phyloP scores from a whole-genome alignment of 179 eudicot genomes.

The Beta lomatogona region DNA sequence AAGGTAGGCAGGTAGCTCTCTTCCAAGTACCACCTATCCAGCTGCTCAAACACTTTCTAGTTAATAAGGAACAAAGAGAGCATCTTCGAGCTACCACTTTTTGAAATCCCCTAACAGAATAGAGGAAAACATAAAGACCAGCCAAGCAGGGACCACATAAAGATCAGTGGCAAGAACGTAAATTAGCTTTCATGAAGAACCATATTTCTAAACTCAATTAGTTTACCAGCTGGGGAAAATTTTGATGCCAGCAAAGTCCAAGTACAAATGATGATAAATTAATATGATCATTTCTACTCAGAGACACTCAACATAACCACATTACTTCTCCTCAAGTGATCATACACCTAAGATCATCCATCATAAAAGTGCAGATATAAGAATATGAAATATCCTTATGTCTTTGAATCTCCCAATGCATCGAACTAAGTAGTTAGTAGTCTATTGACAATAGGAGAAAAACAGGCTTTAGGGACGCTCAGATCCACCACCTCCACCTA shows the following conservation, averaged over 20 bases:
- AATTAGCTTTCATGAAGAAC: neutral
- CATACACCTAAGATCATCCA: neutral
- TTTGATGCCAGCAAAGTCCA: neutral
- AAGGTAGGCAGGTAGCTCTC: neutral
- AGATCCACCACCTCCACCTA: too few relatives aligned
- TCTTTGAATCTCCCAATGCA: too few relatives aligned
- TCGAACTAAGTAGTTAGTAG: too few relatives aligned
- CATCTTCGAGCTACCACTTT: neutral
- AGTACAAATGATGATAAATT: neutral
- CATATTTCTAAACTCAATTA: neutral
- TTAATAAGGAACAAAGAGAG: neutral
- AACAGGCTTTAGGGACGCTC: too few relatives aligned
- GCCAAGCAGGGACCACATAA: neutral
- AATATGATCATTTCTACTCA: neutral
- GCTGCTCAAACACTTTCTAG: neutral
- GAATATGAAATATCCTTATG: too few relatives aligned
- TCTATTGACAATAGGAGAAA: too few relatives aligned
- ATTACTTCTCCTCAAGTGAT: neutral
- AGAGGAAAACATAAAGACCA: neutral
- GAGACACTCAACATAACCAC: neutral
- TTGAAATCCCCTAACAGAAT: neutral
- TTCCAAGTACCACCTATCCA: neutral
- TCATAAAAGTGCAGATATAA: neutral
- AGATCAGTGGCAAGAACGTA: neutral
- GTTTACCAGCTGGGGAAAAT: too few relatives aligned